Evolutionary conservation across 331 rosid species (phyloP).

Genomic region (Saraca asoca): DNA sequence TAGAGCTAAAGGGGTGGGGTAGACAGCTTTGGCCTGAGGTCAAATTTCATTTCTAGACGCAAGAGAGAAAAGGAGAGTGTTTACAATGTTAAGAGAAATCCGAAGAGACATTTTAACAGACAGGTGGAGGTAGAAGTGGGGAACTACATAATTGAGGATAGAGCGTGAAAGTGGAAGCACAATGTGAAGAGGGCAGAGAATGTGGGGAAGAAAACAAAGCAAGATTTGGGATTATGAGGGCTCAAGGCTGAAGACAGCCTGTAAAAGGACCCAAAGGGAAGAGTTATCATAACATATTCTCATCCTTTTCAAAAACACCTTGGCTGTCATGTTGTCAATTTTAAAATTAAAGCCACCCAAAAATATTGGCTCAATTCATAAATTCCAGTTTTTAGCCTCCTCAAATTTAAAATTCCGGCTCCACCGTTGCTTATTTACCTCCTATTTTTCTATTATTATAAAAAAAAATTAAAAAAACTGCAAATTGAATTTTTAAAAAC

Average conservation of each 20-base stretch:
- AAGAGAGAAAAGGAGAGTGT: not conserved
- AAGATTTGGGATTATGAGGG: conserved; percentile 32
- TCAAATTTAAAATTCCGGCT: too few relatives aligned
- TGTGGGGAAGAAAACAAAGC: conserved; percentile 50
- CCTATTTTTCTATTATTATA: too few relatives aligned
- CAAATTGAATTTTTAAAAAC: too few relatives aligned
- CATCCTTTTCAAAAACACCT: conserved; percentile 44
- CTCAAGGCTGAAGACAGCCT: conserved; percentile 51
- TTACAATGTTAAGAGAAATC: conserved; percentile 23
- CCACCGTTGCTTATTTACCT: too few relatives aligned
- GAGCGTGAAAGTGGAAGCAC: conserved; percentile 39
- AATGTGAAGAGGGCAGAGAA: conserved; percentile 55
- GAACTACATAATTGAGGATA: conserved; percentile 56
- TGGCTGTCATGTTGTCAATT: too few relatives aligned
- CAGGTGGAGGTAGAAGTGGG: conserved; percentile 36
- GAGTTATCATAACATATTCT: conserved; percentile 46
- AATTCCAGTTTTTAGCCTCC: too few relatives aligned
- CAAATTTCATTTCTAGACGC: conserved; percentile 3
- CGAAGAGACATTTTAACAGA: conserved; percentile 39
- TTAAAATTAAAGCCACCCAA: too few relatives aligned
- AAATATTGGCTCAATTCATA: too few relatives aligned
- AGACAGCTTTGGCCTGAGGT: too few relatives aligned
- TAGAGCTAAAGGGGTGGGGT: too few relatives aligned
- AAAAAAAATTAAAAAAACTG: too few relatives aligned
- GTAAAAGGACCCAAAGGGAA: conserved; percentile 53